Evolutionary conservation across 1,284 basidiomycete species (phyloP).

Genomic region (Gomphus bonarii): DNA sequence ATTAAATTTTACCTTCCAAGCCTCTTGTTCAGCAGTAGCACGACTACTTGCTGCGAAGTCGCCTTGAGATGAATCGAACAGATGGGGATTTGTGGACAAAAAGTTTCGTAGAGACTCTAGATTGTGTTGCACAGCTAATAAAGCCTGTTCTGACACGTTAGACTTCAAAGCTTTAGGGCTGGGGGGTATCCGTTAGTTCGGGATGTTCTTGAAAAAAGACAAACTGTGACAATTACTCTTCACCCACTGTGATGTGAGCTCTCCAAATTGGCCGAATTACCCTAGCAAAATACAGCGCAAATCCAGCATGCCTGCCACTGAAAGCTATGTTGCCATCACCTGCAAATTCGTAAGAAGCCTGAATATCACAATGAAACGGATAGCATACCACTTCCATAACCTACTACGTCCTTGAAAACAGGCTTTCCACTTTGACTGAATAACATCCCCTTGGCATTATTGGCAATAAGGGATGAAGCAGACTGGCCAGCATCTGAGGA

Average conservation of each 20-base stretch:
- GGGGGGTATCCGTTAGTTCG: constrained; percentile 12
- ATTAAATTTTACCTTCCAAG: constrained; percentile 55
- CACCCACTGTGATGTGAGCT: constrained; percentile 59
- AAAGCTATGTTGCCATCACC: constrained; percentile 67
- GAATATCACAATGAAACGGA: not conserved
- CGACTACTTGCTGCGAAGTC: constrained; percentile 46
- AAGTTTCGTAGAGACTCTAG: constrained; percentile 69
- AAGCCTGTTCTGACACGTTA: constrained; percentile 49
- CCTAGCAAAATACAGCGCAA: constrained; percentile 81
- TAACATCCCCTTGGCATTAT: constrained; percentile 10
- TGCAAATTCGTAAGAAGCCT: constrained; percentile 16
- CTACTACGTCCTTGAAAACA: constrained; percentile 3
- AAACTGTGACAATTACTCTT: constrained; percentile 3
- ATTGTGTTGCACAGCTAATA: constrained; percentile 71
- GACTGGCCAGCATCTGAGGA: constrained; percentile 34
- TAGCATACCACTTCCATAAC: constrained; percentile 2
- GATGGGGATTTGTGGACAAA: constrained; percentile 64
- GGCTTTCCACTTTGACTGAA: constrained; percentile 14
- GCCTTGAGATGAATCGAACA: constrained; percentile 67
- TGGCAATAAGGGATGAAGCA: not conserved
- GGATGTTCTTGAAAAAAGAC: not conserved
- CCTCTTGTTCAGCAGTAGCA: constrained; percentile 60
- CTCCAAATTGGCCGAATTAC: constrained; percentile 86
- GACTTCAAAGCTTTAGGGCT: constrained; percentile 38
- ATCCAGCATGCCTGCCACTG: constrained; percentile 83